Base-by-base conservation (phyloP, 2,329 filamentous ascomycete genomes). In the Beauveria australis region DNA sequence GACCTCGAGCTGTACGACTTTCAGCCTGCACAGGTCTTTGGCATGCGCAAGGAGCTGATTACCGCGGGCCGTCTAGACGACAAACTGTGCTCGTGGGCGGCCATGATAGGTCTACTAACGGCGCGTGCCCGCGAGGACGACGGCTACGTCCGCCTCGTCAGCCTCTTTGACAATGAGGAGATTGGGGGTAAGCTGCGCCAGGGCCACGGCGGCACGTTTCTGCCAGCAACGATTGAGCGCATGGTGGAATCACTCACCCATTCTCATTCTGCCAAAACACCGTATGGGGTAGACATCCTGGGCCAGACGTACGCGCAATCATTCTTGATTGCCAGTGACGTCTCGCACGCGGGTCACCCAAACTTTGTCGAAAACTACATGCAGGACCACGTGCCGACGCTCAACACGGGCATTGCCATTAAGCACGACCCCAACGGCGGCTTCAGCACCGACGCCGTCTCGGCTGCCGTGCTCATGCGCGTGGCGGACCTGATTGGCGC, bases 131-230 rank as follows among this genome's bases (percentile, higher is more conserved):
- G 73, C 66, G 76, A 82, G 1, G 72, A 77, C 9, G 82, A 87
- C 62, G 82, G 86, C n/a, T 82, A 87, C 60, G 86, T 97, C 73
- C 95, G 94, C 75, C 81, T 97, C 59, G 90, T 95, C 43, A 91
- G 89, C n/a, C 87, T 96, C 67, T 97, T 97, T 70, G 94, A 97
- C 70, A 89, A 97, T 68, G 94, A 97, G 74, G 94, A 99, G 74
- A 95, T 99, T 63, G 94, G 94, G 62, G 94, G 89, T 26, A 80
- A 91, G 10, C 84, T 97, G 56, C 89, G 93, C 60, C 93, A 97
- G 76, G 94, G 94, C 63, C 94, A 94, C 6, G 82, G 84, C 56
- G 87, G 89, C 61, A 97, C 97, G 78, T 95, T 97, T 78, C 81
- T 97, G 61, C 89, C 91, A 43, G 81, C 82, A 46, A 83, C 88